Evolutionary conservation across 495 filamentous ascomycete species (phyloP), one percentile per base, ranked within the genome.

Genomic region (Lophium mytilinum): DNA sequence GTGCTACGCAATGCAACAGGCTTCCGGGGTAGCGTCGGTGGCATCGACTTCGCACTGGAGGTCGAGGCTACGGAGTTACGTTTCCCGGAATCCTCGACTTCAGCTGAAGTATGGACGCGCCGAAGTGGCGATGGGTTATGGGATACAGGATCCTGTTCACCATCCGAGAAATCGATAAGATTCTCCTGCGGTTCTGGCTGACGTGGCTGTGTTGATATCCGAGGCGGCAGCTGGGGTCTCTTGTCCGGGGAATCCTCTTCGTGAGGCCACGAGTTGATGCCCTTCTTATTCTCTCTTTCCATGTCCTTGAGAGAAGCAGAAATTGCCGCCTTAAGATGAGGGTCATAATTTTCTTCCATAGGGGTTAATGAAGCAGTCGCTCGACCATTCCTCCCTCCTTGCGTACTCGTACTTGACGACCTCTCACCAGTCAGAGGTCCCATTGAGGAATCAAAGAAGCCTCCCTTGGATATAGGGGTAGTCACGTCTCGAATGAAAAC

Each of bases 401-500:
- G 56, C 8, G 51, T 21, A 12, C 21, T 55, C 24, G 57, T 56
- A 40, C 39, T 60, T 30, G 66, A 64, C 4, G 65, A 61, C 24
- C 56, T 58, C 35, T 71, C 68, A 3, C 66, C 67, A 37, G 64
- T 58, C 15, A 68, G 53, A 39, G 75, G 57, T 3, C 72, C 72
- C 53, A 83, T 79, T 0, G 86, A 80, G 4, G 85, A 75, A 56
- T 95, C 88, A 64, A 95, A 94, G 66, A 91, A 95, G 3, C 80
- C 77, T 6, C 24, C 24, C 35, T 77, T 76, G 39, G 74, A 74
- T 11, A 81, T 75, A 6, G 85, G 75, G 0, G 89, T 95, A 0
- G 94, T 96, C 17, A 97, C 85, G 70, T 99, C 94, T 19, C 93
- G 81, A 57, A 99, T 96, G 68, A 95, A 99, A 34, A 99, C 80